Conservation (phyloP, 495 filamentous ascomycete species). For the Hypomontagnella monticulosa region DNA sequence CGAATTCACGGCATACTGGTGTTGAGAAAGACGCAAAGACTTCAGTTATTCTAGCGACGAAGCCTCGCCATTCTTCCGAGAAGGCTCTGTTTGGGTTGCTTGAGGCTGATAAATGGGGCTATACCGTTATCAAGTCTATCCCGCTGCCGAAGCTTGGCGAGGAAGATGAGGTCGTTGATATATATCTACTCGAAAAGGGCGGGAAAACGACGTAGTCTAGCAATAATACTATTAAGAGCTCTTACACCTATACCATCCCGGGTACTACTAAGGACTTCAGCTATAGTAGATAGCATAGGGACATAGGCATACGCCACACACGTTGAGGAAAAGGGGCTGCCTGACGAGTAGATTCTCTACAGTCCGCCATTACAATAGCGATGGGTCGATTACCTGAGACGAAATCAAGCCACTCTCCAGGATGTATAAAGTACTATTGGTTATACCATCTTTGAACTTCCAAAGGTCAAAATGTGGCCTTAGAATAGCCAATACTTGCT, state of each 20-base stretch:
- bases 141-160: conserved; percentile 68
- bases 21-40: conserved; percentile 23
- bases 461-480: no score
- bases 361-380: no score
- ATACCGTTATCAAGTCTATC: conserved; percentile 58
- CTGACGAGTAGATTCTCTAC: no score
- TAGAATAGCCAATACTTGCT: no score
- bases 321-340: no score
- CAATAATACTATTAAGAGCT: neutral
- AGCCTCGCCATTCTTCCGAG: conserved; percentile 87
- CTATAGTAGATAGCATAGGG: no score
- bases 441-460: no score
- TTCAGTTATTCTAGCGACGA: conserved; percentile 78
- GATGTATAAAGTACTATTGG: no score
- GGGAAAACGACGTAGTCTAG: neutral
- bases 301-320: no score
- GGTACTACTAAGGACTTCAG: no score
- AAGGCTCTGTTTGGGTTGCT: conserved; percentile 82
- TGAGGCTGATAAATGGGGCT: conserved; percentile 62
- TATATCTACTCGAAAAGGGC: conserved; percentile 61
- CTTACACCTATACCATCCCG: neutral
- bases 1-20: conserved; percentile 50
- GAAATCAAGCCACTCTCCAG: no score
- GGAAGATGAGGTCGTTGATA: conserved; percentile 67
- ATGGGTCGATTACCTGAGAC: no score